Percentiles rank a stretch among this genome's conserved stretches.
phyloP scores from a whole-genome alignment of 2,329 filamentous ascomycete genomes.

The Fusarium duplospermum region DNA sequence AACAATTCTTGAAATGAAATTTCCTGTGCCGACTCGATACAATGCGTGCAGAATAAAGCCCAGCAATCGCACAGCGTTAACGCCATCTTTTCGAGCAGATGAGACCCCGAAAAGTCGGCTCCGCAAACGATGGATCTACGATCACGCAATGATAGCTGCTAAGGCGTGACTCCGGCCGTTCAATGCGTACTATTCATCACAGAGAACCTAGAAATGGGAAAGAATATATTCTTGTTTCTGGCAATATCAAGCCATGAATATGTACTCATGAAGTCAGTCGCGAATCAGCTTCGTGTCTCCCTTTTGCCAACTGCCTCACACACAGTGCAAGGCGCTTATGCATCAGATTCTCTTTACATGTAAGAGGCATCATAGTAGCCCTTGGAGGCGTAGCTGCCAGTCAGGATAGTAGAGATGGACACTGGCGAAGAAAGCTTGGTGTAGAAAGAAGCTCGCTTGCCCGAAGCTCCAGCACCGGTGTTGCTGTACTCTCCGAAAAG shows the following conservation, averaged over 20 bases:
- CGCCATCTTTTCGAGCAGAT: not conserved
- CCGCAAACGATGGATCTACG: not conserved
- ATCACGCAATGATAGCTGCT: not conserved
- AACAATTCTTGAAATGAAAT: not conserved
- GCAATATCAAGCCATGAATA: not conserved
- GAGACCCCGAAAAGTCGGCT: not conserved
- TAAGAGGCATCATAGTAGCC: conserved; percentile 37
- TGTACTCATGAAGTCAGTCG: not conserved
- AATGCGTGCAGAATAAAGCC: not conserved
- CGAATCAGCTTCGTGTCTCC: not conserved
- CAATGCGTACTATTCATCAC: not conserved
- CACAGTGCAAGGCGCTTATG: not conserved
- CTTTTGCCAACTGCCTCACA: not conserved
- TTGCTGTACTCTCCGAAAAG: conserved; percentile 70
- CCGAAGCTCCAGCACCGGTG: conserved; percentile 66
- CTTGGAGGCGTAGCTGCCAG: conserved; percentile 30
- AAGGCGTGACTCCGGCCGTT: not conserved
- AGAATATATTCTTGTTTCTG: not conserved
- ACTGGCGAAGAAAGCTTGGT: conserved; percentile 51
- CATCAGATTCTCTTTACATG: conserved; percentile 13
- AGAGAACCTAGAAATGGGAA: not conserved
- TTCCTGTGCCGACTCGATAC: not conserved
- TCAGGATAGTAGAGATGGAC: conserved; percentile 46
- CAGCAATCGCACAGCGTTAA: not conserved
- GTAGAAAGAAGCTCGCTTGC: conserved; percentile 47